Base-by-base conservation (phyloP, 1,284 basidiomycete species). In the Schizophyllum commune region DNA sequence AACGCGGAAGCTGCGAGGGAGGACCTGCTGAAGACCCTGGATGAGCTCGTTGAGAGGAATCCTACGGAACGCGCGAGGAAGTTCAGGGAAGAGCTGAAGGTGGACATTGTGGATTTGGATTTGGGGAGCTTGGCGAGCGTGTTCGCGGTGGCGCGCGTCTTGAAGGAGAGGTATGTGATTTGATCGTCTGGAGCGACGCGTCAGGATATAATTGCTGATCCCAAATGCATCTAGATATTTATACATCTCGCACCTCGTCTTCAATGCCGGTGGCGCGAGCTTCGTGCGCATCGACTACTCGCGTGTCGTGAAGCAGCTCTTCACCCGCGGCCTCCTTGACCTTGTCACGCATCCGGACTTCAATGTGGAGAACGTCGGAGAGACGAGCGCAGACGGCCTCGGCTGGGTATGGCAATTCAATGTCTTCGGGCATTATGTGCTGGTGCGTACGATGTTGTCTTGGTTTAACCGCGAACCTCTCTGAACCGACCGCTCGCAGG, bases 391-490 rank as follows among this genome's bases (percentile, higher is more conserved):
- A 19, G 92, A 95, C 61, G 84, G 88, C 20, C 73, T 94, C 0
- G 94, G 94, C 0, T 85, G 80, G 77, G 83, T 89, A 7, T 96
- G 91, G 91, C 90, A 94, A 68, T 88, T 86, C 60, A 96, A 96
- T 67, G 79, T 94, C 21, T 91, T 96, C 60, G 86, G 89, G 0
- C 91, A 93, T 68, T 96, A 91, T 69, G 65, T 83, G 51, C 73
- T 96, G 67, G 93, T 94, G 67, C 64, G 90, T 79, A 13, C n/a
- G 27, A 47, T 58, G 5, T 27, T 27, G 3, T 27, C 3, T 27
- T 27, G 2, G 27, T 27, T 27, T 27, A 5, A 27, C 27, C 27
- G 2, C 27, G 27, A 27, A 5, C 27, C 27, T 27, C 5, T 27
- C 27, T n/a, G n/a, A n/a, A n/a, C n/a, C n/a, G n/a, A n/a, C n/a